Evolutionary conservation across 2,329 filamentous ascomycete species (phyloP), one percentile per base, ranked within the genome.

Genomic region (Rhinocladiella similis): DNA sequence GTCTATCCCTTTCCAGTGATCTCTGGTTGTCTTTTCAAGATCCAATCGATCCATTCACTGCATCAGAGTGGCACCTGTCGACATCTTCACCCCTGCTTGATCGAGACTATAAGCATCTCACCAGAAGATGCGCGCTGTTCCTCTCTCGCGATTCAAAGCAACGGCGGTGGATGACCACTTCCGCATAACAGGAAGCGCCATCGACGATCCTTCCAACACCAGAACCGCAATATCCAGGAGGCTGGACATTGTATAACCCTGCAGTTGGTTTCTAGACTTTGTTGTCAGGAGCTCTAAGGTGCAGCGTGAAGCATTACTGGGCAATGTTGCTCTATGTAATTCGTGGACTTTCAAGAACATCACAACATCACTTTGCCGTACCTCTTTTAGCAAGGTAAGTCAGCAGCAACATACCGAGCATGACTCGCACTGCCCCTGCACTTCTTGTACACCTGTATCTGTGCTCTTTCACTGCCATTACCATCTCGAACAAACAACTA

Each of bases 101-200:
- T 10, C 29, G 9, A 14, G 1, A 22, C 14, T n/a, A n/a, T 10
- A 20, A 19, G 36, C 5, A 42, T 48, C 42, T 36, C 19, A 25
- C 45, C n/a, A 35, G 35, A 57, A 53, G 54, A 60, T 60, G 57
- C 53, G 46, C 50, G 16, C 41, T 22, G 50, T 47, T 36, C 25
- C 41, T 14, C 29, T 54, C 29, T 54, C 50, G 35, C 53, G 54
- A 51, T 35, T 49, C 20, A 57, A 54, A 54, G 46, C 47, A 60
- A 38, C 50, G 43, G 50, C 48, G 50, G 54, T 56, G 47, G 54
- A 54, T 33, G 45, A 56, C 41, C 46, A 53, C 53, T 51, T 56
- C 54, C 22, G 35, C 35, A 25, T 38, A 29, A 48, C 35, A 20
- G 41, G 43, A n/a, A 16, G 35, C 54, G n/a, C 47, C 38, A 27